A percentile compares a stretch with the other conserved stretches of the same genome.
These are phyloP conservation scores for Moringa oleifera DNA, from an alignment of 345 rosid genomes.

Conservation along the genomic window DNA sequence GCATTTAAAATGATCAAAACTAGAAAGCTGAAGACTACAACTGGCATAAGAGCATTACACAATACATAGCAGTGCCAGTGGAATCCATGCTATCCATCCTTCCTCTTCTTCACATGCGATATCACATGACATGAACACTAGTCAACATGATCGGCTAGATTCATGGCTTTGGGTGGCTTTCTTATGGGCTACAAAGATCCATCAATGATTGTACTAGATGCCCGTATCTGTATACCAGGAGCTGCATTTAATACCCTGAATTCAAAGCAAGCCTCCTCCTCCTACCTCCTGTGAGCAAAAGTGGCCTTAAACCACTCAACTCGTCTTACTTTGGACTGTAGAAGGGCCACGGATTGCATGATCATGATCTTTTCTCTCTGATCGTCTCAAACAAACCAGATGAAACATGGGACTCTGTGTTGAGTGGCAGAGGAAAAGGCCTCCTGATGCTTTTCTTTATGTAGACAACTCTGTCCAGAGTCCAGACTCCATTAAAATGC, in stretches of 20 bases:
- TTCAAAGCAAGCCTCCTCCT: too few relatives aligned
- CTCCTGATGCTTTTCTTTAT: too few relatives aligned
- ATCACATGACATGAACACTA: slow-evolving; percentile 14
- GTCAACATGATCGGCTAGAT: slow-evolving; percentile 8
- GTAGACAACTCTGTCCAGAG: too few relatives aligned
- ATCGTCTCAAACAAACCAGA: too few relatives aligned
- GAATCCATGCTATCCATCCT: background rate
- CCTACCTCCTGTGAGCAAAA: background rate
- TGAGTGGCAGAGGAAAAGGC: too few relatives aligned
- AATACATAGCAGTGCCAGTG: background rate
- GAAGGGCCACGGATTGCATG: too few relatives aligned
- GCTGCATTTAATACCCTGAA: background rate
- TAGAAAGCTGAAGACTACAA: background rate
- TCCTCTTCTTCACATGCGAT: slow-evolving; percentile 4
- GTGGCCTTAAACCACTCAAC: too few relatives aligned
- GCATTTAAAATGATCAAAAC: background rate
- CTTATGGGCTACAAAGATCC: background rate
- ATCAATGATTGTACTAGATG: background rate
- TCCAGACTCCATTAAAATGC: too few relatives aligned
- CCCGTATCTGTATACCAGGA: too few relatives aligned
- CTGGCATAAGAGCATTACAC: background rate
- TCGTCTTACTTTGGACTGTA: too few relatives aligned
- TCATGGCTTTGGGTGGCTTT: background rate
- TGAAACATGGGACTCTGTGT: too few relatives aligned
- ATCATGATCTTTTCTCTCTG: too few relatives aligned